A percentile compares a stretch with the other conserved stretches of the same genome.
Conservation (phyloP, 768 basidiomycete genomes). For the Tricholoma terreum region DNA sequence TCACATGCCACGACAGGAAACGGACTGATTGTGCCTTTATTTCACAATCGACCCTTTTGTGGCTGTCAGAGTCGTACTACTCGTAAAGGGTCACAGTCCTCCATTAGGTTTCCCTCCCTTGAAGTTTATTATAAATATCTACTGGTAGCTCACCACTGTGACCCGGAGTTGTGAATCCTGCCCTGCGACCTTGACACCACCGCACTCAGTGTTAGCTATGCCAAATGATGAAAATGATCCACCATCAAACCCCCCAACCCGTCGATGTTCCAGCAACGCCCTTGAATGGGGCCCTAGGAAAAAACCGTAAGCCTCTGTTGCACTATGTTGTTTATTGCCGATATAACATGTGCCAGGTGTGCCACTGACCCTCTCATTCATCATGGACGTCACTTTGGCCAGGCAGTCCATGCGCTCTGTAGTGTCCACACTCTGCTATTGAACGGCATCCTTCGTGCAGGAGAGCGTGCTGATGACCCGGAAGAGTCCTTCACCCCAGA, state of each 20-base stretch:
- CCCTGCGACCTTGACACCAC: background rate
- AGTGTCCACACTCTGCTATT: background rate
- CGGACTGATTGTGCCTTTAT: no score
- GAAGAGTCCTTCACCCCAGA: background rate
- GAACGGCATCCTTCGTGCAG: background rate
- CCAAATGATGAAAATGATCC: background rate
- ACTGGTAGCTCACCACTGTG: no score
- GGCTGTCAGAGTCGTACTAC: no score
- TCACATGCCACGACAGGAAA: no score
- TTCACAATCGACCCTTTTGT: no score
- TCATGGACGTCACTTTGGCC: constrained; percentile 6
- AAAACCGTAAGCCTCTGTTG: no score
- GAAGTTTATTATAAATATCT: no score
- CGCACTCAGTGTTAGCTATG: background rate
- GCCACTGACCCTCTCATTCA: background rate
- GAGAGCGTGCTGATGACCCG: background rate
- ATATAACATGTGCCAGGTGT: background rate
- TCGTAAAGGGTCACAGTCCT: no score
- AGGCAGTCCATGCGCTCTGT: constrained; percentile 3
- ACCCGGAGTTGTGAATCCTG: no score
- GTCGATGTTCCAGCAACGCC: background rate
- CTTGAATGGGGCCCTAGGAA: background rate
- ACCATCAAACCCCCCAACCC: no score
- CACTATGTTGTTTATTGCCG: background rate
- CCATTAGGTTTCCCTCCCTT: no score